Evolutionary conservation across 495 filamentous ascomycete genomes (phyloP), one percentile per base, ranked within the genome.

Genomic region (Aspergillus indologenus): DNA sequence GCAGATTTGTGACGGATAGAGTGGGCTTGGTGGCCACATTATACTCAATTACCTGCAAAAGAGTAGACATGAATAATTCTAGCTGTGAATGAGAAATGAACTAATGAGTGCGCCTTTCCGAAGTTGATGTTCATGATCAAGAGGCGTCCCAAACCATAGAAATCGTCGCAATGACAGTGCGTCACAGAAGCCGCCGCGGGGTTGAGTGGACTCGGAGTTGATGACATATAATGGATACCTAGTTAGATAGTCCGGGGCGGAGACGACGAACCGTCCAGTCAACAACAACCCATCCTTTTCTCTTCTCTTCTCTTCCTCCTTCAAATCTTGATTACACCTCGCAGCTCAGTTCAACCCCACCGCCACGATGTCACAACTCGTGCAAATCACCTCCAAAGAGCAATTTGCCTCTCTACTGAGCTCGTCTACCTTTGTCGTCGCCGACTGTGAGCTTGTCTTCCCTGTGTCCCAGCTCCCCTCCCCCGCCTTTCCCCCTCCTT

Each of bases 361-460:
- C 62, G 21, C 53, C 62, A 65, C 54, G 46, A 88, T 88, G 84
- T 83, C 83, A 56, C 81, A 85, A 63, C 82, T 85, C 40, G 79
- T 91, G 56, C 78, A 85, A 34, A 92, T 96, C 50, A 72, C 81
- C 56, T 93, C 90, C 14, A 72, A 81, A 19, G 79, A 80, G 61
- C 88, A 96, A 65, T 87, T 96, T 65, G 84, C 70, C 67, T 71
- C 79, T 19, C 70, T 96, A 51, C 76, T 96, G 52, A 79, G 78
- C 45, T 80, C 78, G 42, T 89, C 87, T 21, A 83, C 75, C 48
- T 81, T 96, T 56, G 89, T 96, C 31, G 87, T 96, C 46, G 83
- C 85, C 62, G 88, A 96, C 77, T 97, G 91, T 95, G 75, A 84
- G 90, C 81, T 42, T 58, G 55, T 40, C 43, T 44, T 45, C 44